Evolutionary conservation across 2,329 filamentous ascomycete genomes (phyloP).

Genomic region (Onygena corvina): DNA sequence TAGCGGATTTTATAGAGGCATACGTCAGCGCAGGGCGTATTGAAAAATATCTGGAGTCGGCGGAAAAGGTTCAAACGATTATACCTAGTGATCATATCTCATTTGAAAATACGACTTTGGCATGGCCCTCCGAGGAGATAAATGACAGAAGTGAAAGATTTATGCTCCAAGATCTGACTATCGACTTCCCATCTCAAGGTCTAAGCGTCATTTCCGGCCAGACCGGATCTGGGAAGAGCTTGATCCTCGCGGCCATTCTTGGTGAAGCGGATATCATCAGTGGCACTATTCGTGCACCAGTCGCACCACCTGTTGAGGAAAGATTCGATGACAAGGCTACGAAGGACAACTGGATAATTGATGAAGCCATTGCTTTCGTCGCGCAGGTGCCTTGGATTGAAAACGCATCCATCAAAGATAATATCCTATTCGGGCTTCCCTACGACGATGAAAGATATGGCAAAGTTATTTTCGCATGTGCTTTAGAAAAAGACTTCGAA

Average conservation of each 20-base stretch:
- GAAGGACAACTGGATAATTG: conserved; percentile 53
- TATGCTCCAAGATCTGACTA: conserved; percentile 50
- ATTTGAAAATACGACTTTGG: conserved; percentile 56
- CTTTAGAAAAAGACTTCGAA: conserved; percentile 60
- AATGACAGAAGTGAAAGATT: conserved; percentile 50
- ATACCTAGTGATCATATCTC: conserved; percentile 47
- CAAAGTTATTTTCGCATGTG: conserved; percentile 59
- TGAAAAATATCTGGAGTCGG: conserved; percentile 55
- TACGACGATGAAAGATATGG: conserved; percentile 56
- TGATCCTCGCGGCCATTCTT: conserved; percentile 60
- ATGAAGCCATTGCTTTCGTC: conserved; percentile 59
- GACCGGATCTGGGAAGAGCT: conserved; percentile 66
- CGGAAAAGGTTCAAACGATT: conserved; percentile 49
- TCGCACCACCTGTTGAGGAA: conserved; percentile 40
- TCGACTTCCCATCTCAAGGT: conserved; percentile 56
- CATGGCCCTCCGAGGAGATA: conserved; percentile 57
- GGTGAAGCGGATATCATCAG: conserved; percentile 60
- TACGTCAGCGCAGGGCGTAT: conserved; percentile 62
- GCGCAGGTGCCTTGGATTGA: conserved; percentile 78
- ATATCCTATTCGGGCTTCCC: conserved; percentile 66
- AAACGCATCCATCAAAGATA: conserved; percentile 65
- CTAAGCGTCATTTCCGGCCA: conserved; percentile 65
- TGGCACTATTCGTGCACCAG: conserved; percentile 46
- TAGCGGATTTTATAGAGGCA: conserved; percentile 58
- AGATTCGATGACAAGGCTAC: conserved; percentile 52